phyloP scores from a whole-genome alignment of 1,284 basidiomycete species.

The Apiotrichum brassicae region DNA sequence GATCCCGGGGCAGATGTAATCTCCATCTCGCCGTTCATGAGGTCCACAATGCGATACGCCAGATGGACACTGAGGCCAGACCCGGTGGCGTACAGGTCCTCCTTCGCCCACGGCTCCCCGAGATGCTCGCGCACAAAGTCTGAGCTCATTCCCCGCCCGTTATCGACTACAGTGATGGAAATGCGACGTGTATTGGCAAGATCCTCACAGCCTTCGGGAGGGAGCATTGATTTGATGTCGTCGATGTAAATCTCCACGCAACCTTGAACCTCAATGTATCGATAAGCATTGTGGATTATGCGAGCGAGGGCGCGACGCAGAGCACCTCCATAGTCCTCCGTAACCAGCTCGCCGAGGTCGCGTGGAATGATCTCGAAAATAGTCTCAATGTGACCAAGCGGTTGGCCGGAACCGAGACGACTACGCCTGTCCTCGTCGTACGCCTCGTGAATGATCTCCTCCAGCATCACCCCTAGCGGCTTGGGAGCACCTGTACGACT shows the following conservation, averaged over 20 bases:
- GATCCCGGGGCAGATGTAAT: conserved; percentile 36
- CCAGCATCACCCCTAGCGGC: conserved; percentile 35
- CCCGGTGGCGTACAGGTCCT: conserved; percentile 41
- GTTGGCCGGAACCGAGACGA: conserved; percentile 27
- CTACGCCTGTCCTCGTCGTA: conserved; percentile 30
- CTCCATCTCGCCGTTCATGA: conserved; percentile 42
- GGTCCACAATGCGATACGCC: conserved; percentile 41
- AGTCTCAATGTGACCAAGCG: conserved; percentile 29
- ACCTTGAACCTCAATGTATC: conserved; percentile 39
- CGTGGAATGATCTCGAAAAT: conserved; percentile 41
- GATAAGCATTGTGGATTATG: conserved; percentile 41
- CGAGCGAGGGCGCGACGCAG: conserved; percentile 34
- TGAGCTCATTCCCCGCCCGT: conserved; percentile 36
- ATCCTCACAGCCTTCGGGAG: conserved; percentile 37
- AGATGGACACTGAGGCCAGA: conserved; percentile 40
- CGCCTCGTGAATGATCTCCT: conserved; percentile 36
- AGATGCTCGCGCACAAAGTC: conserved; percentile 34
- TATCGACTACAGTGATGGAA: conserved; percentile 35
- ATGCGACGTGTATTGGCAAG: conserved; percentile 26
- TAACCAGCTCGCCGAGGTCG: conserved; percentile 31
- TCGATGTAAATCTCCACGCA: conserved; percentile 41
- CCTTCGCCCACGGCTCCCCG: conserved; percentile 36
- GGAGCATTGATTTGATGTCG: conserved; percentile 29
- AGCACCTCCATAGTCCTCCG: conserved; percentile 38
- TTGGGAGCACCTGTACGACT: conserved; percentile 18